Conservation (phyloP, 2,329 filamentous ascomycete genomes). For the Sordariomycetes sp. region DNA sequence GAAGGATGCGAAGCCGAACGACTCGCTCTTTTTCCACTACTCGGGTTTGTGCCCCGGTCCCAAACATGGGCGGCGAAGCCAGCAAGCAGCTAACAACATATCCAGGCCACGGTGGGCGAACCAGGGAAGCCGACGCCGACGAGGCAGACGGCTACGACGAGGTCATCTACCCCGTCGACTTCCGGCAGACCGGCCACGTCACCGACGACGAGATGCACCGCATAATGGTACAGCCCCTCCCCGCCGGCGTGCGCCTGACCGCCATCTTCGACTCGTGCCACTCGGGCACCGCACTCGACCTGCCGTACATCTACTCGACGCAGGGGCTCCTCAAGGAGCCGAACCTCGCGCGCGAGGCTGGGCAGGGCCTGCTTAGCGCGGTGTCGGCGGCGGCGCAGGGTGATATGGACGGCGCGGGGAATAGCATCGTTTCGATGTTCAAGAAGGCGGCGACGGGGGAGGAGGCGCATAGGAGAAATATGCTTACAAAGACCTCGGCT, state of each 20-base stretch:
- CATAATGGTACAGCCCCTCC: slow-evolving; percentile 50
- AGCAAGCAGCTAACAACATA: too few species aligned
- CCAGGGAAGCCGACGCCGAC: slow-evolving; percentile 64
- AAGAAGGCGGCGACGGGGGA: slow-evolving; percentile 80
- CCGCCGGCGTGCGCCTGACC: slow-evolving; percentile 42
- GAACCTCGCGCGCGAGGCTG: slow-evolving; percentile 54
- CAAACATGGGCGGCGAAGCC: too few species aligned
- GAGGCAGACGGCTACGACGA: slow-evolving; percentile 75
- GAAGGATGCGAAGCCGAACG: slow-evolving; percentile 82
- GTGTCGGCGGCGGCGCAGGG: slow-evolving; percentile 50
- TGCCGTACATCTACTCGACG: slow-evolving; percentile 57
- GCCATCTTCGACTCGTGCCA: slow-evolving; percentile 56
- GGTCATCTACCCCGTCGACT: slow-evolving; percentile 75
- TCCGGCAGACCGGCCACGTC: slow-evolving; percentile 66
- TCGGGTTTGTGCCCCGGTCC: slow-evolving; percentile 46
- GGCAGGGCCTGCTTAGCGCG: slow-evolving; percentile 46
- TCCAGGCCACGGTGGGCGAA: slow-evolving; percentile 66
- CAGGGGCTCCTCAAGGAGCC: slow-evolving; percentile 57
- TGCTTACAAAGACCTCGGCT: slow-evolving; percentile 82
- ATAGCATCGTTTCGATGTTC: slow-evolving; percentile 67
- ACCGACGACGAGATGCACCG: slow-evolving; percentile 74
- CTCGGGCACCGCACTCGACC: slow-evolving; percentile 51
- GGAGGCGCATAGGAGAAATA: slow-evolving; percentile 65
- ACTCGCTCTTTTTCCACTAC: slow-evolving; percentile 96
- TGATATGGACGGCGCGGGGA: slow-evolving; percentile 65